Evolutionary conservation across 129 eudicot genomes (phyloP).

Genomic region (Lactuca sativa): DNA sequence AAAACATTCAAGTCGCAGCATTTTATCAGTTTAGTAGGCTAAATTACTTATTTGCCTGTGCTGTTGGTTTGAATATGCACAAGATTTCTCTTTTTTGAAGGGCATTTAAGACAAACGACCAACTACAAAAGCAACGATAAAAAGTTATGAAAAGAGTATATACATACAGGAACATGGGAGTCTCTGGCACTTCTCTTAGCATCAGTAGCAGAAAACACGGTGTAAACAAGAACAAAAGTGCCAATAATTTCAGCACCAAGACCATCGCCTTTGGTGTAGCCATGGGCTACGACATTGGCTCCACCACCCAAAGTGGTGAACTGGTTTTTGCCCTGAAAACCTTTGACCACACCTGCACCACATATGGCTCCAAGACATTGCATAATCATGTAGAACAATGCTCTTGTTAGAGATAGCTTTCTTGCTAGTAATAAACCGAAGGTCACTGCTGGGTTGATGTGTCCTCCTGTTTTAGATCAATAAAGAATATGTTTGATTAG

Average conservation of each 20-base stretch:
- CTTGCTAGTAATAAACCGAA: constrained; percentile 86
- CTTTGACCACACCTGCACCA: constrained; percentile 94
- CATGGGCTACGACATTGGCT: constrained; percentile 72
- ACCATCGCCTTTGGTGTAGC: constrained; percentile 88
- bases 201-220: constrained; percentile 88
- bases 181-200: constrained; percentile 97
- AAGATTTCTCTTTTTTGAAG: background rate
- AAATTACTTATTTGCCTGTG: constrained; percentile 6
- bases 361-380: constrained; percentile 87
- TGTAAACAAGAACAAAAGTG: constrained; percentile 83
- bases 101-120: constrained; percentile 11
- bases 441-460: constrained; percentile 92
- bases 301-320: constrained; percentile 63
- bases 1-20: background rate
- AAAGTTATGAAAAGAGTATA: constrained; percentile 20
- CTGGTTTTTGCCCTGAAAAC: constrained; percentile 55
- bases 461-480: constrained; percentile 71
- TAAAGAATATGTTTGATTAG: background rate
- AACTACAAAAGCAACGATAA: constrained; percentile 19
- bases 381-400: constrained; percentile 82
- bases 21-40: background rate
- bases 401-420: constrained; percentile 78
- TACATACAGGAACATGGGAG: constrained; percentile 91
- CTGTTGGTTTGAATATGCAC: background rate
- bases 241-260: constrained; percentile 85